These are phyloP conservation scores for Cordyceps javanica DNA, from an alignment of 2,329 filamentous ascomycete genomes.

Conservation along the genomic window DNA sequence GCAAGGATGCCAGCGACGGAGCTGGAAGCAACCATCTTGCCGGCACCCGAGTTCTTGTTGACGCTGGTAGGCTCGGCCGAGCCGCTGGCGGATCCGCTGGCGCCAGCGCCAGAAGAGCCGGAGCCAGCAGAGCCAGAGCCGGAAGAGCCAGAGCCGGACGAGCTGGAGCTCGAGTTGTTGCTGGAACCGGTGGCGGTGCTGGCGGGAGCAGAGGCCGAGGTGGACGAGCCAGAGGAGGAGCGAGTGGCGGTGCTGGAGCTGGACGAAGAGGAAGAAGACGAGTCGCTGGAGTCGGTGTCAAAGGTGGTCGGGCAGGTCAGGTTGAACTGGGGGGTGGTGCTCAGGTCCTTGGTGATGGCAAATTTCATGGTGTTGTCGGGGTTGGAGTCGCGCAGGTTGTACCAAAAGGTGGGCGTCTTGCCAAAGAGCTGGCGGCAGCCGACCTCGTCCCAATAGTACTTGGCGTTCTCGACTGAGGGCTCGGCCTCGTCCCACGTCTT, in stretches of 20 bases:
- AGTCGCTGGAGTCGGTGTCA: constrained; percentile 23
- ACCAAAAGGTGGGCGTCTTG: constrained; percentile 54
- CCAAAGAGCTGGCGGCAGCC: constrained; percentile 54
- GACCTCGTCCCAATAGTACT: constrained; percentile 57
- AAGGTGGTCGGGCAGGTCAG: constrained; percentile 45
- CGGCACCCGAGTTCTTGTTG: not conserved
- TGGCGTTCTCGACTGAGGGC: constrained; percentile 50
- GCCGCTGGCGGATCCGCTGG: not conserved
- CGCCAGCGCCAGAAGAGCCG: constrained; percentile 19
- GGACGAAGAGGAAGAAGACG: constrained; percentile 6
- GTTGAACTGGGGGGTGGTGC: constrained; percentile 45
- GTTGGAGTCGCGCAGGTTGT: constrained; percentile 55
- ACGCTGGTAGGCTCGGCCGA: not conserved
- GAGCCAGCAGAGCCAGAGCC: constrained; percentile 18
- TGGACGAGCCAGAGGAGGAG: not conserved
- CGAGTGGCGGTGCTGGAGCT: constrained; percentile 12
- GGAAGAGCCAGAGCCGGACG: constrained; percentile 11
- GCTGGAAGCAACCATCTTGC: constrained; percentile 9
- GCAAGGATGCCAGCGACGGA: constrained; percentile 11
- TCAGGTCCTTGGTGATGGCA: constrained; percentile 47
- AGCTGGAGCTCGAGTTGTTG: too few species aligned
- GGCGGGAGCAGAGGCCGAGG: not conserved
- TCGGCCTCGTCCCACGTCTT: constrained; percentile 47
- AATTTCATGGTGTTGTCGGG: constrained; percentile 54
- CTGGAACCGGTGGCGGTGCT: too few species aligned